Conservation (phyloP, 257 asterid genomes). For the Ilex aquifolium region DNA sequence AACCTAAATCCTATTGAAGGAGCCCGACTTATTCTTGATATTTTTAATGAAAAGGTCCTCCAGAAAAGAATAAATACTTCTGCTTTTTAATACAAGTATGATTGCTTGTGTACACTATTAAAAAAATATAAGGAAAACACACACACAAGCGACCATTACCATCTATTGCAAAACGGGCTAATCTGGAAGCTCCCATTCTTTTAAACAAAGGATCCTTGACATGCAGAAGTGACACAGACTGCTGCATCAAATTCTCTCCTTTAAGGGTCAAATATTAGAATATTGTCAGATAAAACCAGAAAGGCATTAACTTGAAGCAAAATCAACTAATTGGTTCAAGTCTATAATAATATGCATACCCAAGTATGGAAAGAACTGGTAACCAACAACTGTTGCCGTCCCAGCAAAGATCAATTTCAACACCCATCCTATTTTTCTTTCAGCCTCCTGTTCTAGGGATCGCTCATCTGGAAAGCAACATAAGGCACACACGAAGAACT, state of each 20-base stretch:
- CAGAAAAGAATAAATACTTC: no score
- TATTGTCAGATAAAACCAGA: background rate
- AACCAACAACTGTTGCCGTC: conserved; percentile 67
- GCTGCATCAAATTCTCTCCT: conserved; percentile 89
- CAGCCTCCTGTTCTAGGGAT: conserved; percentile 80
- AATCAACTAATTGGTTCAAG: background rate
- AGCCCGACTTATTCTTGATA: no score
- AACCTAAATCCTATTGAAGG: no score
- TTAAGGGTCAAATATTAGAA: conserved; percentile 14
- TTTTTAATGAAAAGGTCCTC: no score
- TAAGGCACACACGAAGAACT: background rate
- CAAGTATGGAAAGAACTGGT: conserved; percentile 83
- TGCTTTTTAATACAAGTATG: background rate
- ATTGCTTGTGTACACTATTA: background rate
- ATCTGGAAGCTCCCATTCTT: conserved; percentile 97
- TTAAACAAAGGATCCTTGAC: conserved; percentile 95
- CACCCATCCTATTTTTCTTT: conserved; percentile 87
- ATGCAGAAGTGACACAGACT: conserved; percentile 75
- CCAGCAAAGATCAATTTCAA: conserved; percentile 76
- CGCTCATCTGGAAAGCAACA: conserved; percentile 40
- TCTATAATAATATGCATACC: conserved; percentile 40
- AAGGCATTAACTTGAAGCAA: background rate
- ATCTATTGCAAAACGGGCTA: conserved; percentile 86
- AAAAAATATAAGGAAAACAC: background rate
- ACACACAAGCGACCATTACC: conserved; percentile 45